Evolutionary conservation across 176 grass and related monocot genomes (phyloP).

Genomic region (Oryza meridionalis): DNA sequence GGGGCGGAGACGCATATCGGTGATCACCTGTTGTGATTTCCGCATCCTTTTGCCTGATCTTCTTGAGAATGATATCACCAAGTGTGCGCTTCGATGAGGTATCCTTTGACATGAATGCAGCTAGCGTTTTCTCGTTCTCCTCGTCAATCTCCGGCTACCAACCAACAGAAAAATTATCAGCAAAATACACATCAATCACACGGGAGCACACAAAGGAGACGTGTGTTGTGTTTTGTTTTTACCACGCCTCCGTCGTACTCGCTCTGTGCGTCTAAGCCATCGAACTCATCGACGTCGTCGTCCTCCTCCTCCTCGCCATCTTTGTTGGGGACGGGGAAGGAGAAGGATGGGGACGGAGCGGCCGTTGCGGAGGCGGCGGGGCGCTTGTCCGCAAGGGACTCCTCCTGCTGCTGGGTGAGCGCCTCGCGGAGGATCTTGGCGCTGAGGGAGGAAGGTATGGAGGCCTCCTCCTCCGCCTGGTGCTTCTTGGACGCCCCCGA

Average conservation of each 20-base stretch:
- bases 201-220: neutral
- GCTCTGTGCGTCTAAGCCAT: constrained; percentile 74
- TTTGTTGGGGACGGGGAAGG: constrained; percentile 33
- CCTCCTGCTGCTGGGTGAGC: constrained; percentile 82
- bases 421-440: constrained; percentile 87
- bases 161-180: neutral
- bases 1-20: too few relatives aligned
- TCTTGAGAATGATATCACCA: constrained; percentile 85
- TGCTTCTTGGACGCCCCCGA: constrained; percentile 62
- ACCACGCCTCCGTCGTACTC: constrained; percentile 69
- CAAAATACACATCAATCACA: neutral
- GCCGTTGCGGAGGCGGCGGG: neutral
- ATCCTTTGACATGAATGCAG: constrained; percentile 69
- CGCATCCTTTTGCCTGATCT: constrained; percentile 80
- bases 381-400: constrained; percentile 48
- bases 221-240: neutral
- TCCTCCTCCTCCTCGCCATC: constrained; percentile 44
- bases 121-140: constrained; percentile 84
- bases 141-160: constrained; percentile 80
- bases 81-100: constrained; percentile 56
- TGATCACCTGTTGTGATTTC: constrained; percentile 53
- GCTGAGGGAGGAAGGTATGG: constrained; percentile 58
- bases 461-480: constrained; percentile 68
- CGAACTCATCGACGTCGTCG: constrained; percentile 61
- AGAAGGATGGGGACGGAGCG: constrained; percentile 30